Percentiles rank a stretch among this genome's conserved stretches.
These are phyloP conservation scores for Mycosarcoma mackinlayi DNA, from an alignment of 1,284 basidiomycete species.

Conservation along the genomic window DNA sequence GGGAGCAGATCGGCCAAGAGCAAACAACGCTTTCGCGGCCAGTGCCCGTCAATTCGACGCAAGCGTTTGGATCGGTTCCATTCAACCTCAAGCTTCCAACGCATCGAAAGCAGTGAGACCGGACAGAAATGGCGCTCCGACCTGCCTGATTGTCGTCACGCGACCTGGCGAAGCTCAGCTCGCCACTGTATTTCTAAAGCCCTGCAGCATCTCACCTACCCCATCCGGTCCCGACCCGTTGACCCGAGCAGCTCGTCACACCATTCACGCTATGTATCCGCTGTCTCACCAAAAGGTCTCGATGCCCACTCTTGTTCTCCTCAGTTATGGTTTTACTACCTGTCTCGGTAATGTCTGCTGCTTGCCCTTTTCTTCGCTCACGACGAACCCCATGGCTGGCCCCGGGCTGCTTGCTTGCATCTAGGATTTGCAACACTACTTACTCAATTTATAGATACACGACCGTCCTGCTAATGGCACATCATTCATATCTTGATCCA, in stretches of 20 bases:
- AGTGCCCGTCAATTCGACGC: constrained; percentile 25
- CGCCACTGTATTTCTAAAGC: constrained; percentile 39
- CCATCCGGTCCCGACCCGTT: too few relatives aligned
- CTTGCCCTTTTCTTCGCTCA: too few relatives aligned
- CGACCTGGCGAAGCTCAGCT: not conserved
- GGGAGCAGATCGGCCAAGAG: not conserved
- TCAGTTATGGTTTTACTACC: not conserved
- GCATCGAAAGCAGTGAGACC: constrained; percentile 4
- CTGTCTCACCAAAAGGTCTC: not conserved
- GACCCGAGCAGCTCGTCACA: constrained; percentile 2
- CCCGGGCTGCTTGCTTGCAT: too few relatives aligned
- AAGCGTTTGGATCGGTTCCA: constrained; percentile 14
- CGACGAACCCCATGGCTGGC: not conserved
- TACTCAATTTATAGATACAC: too few relatives aligned
- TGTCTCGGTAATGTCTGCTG: too few relatives aligned
- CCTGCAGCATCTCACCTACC: not conserved
- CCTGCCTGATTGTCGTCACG: not conserved
- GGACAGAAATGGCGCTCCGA: too few relatives aligned
- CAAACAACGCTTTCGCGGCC: constrained; percentile 18
- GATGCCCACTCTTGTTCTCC: not conserved
- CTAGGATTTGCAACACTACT: not conserved
- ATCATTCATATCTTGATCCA: too few relatives aligned
- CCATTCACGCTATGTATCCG: constrained; percentile 22
- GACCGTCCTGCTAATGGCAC: too few relatives aligned
- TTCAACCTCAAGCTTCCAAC: constrained; percentile 25